These are phyloP conservation scores for Mallotus repandus DNA, from an alignment of 441 rosid genomes.

Conservation along the genomic window DNA sequence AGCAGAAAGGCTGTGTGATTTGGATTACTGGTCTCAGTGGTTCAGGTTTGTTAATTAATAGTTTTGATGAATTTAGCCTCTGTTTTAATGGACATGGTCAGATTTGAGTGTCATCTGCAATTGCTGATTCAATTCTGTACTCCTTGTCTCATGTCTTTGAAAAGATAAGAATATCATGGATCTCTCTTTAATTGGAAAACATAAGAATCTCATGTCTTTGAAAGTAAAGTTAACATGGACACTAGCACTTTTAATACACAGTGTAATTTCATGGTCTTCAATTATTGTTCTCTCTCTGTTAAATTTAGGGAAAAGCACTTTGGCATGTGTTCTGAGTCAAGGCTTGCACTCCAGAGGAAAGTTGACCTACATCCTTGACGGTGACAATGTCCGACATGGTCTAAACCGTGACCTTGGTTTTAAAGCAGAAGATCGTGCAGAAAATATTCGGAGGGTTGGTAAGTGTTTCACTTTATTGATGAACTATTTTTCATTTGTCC, in stretches of 20 bases:
- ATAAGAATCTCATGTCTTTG: background rate
- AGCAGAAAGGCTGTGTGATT: slow-evolving; percentile 90
- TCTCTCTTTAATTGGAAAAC: no score
- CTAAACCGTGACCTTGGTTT: slow-evolving; percentile 83
- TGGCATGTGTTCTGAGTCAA: slow-evolving; percentile 79
- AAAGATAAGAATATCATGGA: background rate
- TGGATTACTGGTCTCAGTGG: slow-evolving; percentile 99
- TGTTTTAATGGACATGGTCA: background rate
- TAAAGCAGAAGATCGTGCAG: slow-evolving; percentile 82
- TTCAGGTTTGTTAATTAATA: slow-evolving; percentile 53
- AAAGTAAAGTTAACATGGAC: background rate
- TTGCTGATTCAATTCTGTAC: no score
- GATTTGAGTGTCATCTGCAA: no score
- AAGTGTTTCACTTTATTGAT: slow-evolving; percentile 17
- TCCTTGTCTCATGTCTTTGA: background rate
- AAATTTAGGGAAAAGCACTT: slow-evolving; percentile 73
- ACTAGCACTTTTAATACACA: background rate
- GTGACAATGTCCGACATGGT: slow-evolving; percentile 92
- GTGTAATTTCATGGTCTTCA: background rate
- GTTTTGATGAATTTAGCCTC: background rate
- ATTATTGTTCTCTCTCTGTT: background rate
- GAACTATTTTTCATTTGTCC: background rate
- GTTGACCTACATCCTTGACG: slow-evolving; percentile 79
- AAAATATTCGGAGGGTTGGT: slow-evolving; percentile 93
- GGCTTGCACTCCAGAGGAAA: slow-evolving; percentile 67